Base-by-base conservation (phyloP, 2,329 filamentous ascomycete species). In the Colletotrichum cuscutae region DNA sequence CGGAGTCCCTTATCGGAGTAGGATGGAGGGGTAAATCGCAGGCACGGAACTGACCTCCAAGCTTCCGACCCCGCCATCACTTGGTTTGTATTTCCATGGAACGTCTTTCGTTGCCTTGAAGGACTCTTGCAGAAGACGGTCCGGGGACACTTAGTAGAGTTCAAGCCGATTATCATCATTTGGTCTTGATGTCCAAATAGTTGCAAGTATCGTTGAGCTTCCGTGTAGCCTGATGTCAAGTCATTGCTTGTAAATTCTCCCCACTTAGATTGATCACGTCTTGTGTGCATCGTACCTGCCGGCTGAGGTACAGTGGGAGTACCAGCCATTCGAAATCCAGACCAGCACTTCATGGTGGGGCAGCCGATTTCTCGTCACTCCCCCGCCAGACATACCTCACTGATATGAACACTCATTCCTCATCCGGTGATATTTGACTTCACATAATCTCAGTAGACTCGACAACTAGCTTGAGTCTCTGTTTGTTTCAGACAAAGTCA, bases 331-430 rank as follows among this genome's bases (percentile, higher is more conserved):
- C 22, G 28, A 53, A 63, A 63, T 49, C 60, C 60, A 63, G 37
- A 35, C 60, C 60, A 32, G 46, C 53, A 53, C 49, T 28, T n/a
- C 9, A 1, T 64, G 46, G 61, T 64, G 61, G 61, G 61, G 61
- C 61, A 64, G 35, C 61, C 30, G 28, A 26, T 54, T 64, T 64
- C 61, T 64, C 37, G 28, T 46, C 59, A 28, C 61, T 54, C 61
- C 42, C 42, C 30, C 24, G 46, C 35, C 11, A 22, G 22, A 26
- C 61, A 54, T 64, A 8, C 30, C 61, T 53, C 46, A 64, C 19
- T 53, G 12, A 54, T 4, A 53, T 37, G 24, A 30, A 13, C 61
- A 54, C 46, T 35, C 19, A 19, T 19, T 62, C 26, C 22, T 22
- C 59, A 26, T 37, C n/a, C 28, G 28, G 12, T 49, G 24, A 12